Evolutionary conservation across 805 yeast genomes (phyloP), one percentile per base, ranked within the genome.

Genomic region (Nakazawaea pomicola): DNA sequence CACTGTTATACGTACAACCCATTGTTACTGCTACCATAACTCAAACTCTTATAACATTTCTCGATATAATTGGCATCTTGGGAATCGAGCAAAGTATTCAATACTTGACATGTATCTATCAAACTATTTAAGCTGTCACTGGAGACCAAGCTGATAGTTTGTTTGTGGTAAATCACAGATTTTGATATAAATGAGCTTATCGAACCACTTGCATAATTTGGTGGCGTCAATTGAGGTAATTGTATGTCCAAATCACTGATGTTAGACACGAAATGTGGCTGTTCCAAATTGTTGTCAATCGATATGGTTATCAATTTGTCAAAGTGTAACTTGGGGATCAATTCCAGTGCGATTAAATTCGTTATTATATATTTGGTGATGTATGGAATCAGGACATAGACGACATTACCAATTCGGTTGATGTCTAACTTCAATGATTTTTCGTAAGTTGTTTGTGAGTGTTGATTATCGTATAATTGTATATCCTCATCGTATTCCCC

Each of bases 191-290:
- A 29, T 0, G 76, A 56, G 0, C 69, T 78, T 1, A 61, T 46
- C 8, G 64, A 56, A 0, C 78, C 79, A 1, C 77, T 68, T 28
- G 72, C 51, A 32, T 65, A 64, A 48, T 68, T 71, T 0, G 80
- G 80, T 1, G 80, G 79, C 34, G 52, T 57, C 47, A 74, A 55
- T 8, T 36, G 33, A 1, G 76, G 71, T 14, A 72, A 16, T 20
- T 15, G 11, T 18, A 27, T 20, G 10, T 19, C 14, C 5, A 21
- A 7, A 25, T 27, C 17, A 25, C 10, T 17, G 18, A 14, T 12
- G 28, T 28, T 18, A 38, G 27, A 5, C 16, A 35, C 24, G 28
- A 12, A 32, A 18, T 9, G 6, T 7, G 35, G 31, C 23, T 14
- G 6, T 10, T 41, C 40, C 14, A 36, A 16, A 3, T 17, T 8